Evolutionary conservation across 768 basidiomycete species (phyloP), one percentile per base, ranked within the genome.

Genomic region (Scleroderma citrinum): DNA sequence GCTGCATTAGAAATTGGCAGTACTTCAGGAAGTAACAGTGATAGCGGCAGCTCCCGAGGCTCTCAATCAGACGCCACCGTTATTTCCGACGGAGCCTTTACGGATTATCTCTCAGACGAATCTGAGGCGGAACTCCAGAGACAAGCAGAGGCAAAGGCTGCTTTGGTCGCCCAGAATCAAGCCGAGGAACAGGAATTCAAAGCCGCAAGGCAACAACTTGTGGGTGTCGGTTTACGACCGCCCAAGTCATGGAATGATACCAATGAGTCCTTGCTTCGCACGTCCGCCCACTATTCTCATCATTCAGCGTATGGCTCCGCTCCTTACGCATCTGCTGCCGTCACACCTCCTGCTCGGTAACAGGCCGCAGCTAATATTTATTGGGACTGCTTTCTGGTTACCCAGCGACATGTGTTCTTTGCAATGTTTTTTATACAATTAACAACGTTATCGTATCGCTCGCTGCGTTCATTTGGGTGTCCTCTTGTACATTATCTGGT

Each of bases 71-170:
- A 87, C 62, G 80, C 80, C 51, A 91, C 90, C 4, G 76, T 91
- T 48, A 89, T 84, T 4, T 90, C 88, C 8, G 89, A 91, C 56
- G 89, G 88, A 12, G 87, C 81, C 14, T 92, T 92, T 60, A 92
- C 90, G 12, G 90, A 92, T 63, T 92, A 92, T 63, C 69, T 91
- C 26, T 91, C 88, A n/a, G 89, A 91, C 61, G 89, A 92, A 67
- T 91, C 88, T n/a, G 89, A 92, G 59, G 87, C 82, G 23, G 89
- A 92, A 62, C 66, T 92, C 47, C 89, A 92, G 67, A 75, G 87
- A 51, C 88, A 92, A 66, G 89, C 89, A 5, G 90, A 92, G 59
- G 81, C 80, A 19, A 81, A 79, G 53, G 89, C 89, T 4, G 86
- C 83, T 5, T 64, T 87, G 37, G 67, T 87, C 14, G 88, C 86